Conservation (phyloP, 805 yeast species). For the Scheffersomyces ergatensis region DNA sequence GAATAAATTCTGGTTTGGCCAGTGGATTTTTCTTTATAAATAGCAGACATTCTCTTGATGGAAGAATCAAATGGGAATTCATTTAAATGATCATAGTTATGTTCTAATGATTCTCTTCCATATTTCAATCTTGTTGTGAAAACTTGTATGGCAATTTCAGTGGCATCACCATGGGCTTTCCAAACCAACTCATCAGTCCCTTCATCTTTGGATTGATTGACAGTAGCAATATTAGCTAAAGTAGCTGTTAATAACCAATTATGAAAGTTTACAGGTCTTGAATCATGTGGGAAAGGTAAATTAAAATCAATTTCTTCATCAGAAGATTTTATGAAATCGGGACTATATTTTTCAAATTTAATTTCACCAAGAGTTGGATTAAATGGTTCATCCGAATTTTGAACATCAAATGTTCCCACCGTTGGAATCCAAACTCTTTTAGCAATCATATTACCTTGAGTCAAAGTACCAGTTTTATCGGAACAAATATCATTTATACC, state of each 20-base stretch:
- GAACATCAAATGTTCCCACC: conserved; percentile 30
- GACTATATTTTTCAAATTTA: conserved; percentile 23
- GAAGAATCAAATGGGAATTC: conserved; percentile 79
- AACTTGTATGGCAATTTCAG: conserved; percentile 85
- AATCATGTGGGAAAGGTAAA: conserved; percentile 19
- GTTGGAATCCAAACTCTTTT: conserved; percentile 34
- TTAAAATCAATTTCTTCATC: conserved; percentile 40
- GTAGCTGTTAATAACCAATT: conserved; percentile 32
- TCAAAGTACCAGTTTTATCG: conserved; percentile 39
- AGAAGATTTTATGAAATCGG: conserved; percentile 23
- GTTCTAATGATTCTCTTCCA: conserved; percentile 44
- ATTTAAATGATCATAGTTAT: conserved; percentile 42
- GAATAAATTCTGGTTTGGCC: conserved; percentile 37
- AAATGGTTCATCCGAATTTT: conserved; percentile 31
- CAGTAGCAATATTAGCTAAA: conserved; percentile 41
- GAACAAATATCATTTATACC: conserved; percentile 40
- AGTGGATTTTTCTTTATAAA: conserved; percentile 36
- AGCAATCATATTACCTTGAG: conserved; percentile 39
- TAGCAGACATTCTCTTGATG: conserved; percentile 68
- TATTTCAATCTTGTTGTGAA: conserved; percentile 59
- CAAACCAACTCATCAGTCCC: conserved; percentile 28
- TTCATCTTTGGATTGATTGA: conserved; percentile 26
- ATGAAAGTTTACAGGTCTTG: conserved; percentile 15
- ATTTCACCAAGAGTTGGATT: conserved; percentile 43
- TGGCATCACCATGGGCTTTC: conserved; percentile 72